phyloP scores from a whole-genome alignment of 2,329 filamentous ascomycete species.

The Trichoderma oligosporum region DNA sequence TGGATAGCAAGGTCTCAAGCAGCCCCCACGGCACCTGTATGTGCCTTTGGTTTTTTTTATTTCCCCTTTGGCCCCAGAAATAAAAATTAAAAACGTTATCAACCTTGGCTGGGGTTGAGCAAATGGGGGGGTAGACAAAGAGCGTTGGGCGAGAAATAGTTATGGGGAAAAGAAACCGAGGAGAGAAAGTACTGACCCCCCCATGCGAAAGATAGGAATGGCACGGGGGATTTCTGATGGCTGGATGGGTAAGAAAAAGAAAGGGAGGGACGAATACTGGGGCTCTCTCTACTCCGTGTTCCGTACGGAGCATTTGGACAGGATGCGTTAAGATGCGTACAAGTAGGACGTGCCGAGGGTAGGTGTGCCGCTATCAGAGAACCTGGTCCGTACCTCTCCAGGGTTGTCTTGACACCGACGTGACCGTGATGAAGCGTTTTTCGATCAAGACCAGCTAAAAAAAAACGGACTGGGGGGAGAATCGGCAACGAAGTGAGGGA shows the following conservation, averaged over 20 bases:
- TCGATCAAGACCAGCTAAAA: constrained; percentile 11
- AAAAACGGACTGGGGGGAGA: constrained; percentile 7
- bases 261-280: constrained; percentile 12
- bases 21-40: neutral
- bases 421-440: constrained; percentile 2
- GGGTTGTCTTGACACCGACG: constrained; percentile 1
- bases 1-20: constrained; percentile 10
- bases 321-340: constrained; percentile 1
- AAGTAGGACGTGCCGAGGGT: constrained; percentile 14
- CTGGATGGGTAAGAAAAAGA: constrained; percentile 1
- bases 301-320: neutral
- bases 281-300: neutral
- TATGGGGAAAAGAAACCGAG: constrained; percentile 12
- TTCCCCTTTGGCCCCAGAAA: neutral
- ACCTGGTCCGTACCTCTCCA: constrained; percentile 6
- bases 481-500: constrained; percentile 19
- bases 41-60: constrained; percentile 1
- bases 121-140: constrained; percentile 9
- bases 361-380: constrained; percentile 18
- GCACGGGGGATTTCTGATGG: constrained; percentile 12
- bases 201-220: constrained; percentile 17
- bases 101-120: constrained; percentile 9
- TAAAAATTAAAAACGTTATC: neutral
- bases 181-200: constrained; percentile 6
- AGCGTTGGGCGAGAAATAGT: constrained; percentile 7